Evolutionary conservation across 192 early-diverging fungal species (phyloP).

Genomic region (Backusella psychrophila): DNA sequence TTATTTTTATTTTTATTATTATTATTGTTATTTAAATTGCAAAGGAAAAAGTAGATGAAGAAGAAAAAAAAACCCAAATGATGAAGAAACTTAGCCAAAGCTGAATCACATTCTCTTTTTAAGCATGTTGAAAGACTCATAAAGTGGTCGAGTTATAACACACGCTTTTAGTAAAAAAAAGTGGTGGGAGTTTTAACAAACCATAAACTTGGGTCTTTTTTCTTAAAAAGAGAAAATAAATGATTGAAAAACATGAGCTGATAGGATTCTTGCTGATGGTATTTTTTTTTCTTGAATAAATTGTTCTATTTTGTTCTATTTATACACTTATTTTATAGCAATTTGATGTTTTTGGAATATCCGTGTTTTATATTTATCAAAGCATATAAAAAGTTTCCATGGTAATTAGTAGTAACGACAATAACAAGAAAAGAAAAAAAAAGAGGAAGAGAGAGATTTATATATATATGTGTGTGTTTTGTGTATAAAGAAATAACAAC

Average conservation of each 20-base stretch:
- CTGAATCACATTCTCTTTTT: neutral
- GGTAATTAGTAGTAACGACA: neutral
- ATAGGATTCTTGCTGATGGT: neutral
- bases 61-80: no score
- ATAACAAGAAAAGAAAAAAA: no score
- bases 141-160: neutral
- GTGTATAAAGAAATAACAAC: neutral
- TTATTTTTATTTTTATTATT: no score
- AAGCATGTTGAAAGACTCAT: neutral
- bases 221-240: neutral
- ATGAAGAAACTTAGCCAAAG: no score
- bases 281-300: neutral
- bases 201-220: neutral
- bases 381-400: neutral
- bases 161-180: neutral
- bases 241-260: neutral
- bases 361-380: neutral
- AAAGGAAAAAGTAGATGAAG: no score
- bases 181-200: neutral
- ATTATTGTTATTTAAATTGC: no score
- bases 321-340: neutral
- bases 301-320: no score
- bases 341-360: neutral
- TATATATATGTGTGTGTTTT: neutral
- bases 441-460: neutral